Conservation (phyloP, 139 green algal genomes). For the Asterochloris erici region DNA sequence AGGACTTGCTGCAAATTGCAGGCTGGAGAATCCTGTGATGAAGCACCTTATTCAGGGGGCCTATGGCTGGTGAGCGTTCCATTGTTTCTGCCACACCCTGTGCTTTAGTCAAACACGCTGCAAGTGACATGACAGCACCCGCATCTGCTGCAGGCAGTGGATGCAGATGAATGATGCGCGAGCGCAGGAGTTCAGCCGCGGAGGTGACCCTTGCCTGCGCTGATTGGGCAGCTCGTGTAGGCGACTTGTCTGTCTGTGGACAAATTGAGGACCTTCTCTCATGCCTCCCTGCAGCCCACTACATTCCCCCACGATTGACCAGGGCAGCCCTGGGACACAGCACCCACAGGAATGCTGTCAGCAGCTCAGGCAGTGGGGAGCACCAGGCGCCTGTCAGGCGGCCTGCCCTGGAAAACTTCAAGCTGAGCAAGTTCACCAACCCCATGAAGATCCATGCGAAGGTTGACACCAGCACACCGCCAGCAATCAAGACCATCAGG, state of each 20-base stretch:
- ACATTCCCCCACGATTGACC: conserved; percentile 5
- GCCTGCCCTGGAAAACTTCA: conserved; percentile 4
- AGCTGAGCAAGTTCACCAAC: conserved; percentile 20
- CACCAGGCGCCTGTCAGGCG: neutral
- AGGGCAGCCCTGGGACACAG: conserved; percentile 12
- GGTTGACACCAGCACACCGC: conserved; percentile 1
- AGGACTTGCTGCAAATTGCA: neutral
- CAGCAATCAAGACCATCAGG: neutral
- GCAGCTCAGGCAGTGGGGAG: neutral
- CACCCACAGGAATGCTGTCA: neutral
- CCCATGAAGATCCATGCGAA: neutral
- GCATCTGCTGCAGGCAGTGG: conserved; percentile 3
- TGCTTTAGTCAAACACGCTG: neutral
- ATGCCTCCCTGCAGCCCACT: neutral
- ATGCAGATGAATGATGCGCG: conserved; percentile 9
- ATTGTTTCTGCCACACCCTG: neutral
- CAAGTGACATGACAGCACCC: neutral
- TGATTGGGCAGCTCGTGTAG: too few species aligned
- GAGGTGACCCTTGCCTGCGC: too few species aligned
- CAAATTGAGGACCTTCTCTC: too few species aligned
- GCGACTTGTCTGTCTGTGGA: too few species aligned
- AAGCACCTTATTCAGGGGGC: conserved; percentile 24
- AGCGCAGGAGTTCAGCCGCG: conserved; percentile 1
- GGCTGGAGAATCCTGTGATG: conserved; percentile 17
- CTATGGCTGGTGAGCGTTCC: conserved; percentile 5